A percentile compares a stretch with the other conserved stretches of the same genome.
These are phyloP conservation scores for Metarhizium album DNA, from an alignment of 2,329 filamentous ascomycete species.

Conservation along the genomic window DNA sequence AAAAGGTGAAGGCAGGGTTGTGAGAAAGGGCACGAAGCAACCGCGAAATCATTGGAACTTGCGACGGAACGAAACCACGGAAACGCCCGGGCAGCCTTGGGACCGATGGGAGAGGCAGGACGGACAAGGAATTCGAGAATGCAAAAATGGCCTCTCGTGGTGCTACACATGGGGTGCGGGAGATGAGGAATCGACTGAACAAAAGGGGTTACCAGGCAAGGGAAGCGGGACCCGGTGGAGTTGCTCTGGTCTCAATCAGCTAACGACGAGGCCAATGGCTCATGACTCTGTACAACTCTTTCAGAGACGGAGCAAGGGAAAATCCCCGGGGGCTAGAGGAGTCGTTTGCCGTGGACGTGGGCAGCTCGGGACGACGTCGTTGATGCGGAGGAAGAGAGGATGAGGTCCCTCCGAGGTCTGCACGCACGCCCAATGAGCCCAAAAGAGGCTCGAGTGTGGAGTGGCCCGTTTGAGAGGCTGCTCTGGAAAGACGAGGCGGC, in stretches of 20 bases:
- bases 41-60: slow-evolving; percentile 7
- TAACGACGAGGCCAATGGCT: slow-evolving; percentile 10
- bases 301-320: slow-evolving; percentile 3
- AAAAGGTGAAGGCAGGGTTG: slow-evolving; percentile 6
- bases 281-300: slow-evolving; percentile 22
- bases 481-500: background rate
- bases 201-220: background rate
- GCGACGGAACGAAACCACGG: slow-evolving; percentile 18
- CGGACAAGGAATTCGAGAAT: slow-evolving; percentile 20
- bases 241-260: background rate
- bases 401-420: background rate
- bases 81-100: slow-evolving; percentile 17
- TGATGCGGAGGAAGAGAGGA: background rate
- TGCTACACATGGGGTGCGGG: background rate
- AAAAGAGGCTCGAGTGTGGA: background rate
- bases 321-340: slow-evolving; percentile 10
- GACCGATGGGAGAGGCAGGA: slow-evolving; percentile 1
- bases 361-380: background rate
- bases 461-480: background rate
- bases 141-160: slow-evolving; percentile 18
- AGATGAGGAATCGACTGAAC: background rate
- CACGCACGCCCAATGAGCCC: background rate
- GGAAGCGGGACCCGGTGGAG: background rate
- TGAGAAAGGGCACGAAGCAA: slow-evolving; percentile 1
- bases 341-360: slow-evolving; percentile 1